Base-by-base conservation (phyloP, 73 alveolate genomes). In the Diophrys appendiculata region DNA sequence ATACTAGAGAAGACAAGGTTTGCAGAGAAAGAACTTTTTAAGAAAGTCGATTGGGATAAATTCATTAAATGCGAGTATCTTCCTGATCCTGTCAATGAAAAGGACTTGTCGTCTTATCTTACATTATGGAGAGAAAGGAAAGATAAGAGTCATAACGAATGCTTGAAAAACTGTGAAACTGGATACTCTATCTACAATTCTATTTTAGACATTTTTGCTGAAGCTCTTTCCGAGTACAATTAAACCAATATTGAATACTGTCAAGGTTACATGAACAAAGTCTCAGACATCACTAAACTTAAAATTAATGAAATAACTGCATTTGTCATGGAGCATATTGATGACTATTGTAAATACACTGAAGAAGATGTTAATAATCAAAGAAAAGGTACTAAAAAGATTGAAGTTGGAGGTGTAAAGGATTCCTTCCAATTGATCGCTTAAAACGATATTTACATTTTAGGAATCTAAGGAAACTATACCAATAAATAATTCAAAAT, bases 21-120 rank as follows among this genome's bases (percentile, higher is more conserved):
- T 11, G 60, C 60, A 11, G 60, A 43, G 18, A 43, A 43, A 43
- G 60, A 43, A 43, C 60, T 43, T 18, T 11, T 11, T 43, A 43
- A 43, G 18, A 43, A 11, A 33, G 78, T 72, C 60, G 74, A 56
- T 31, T 85, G 87, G 90, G 77, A 68, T 1, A 90, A 90, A 78
- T 90, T 56, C 76, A 29, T 90, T 1, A 65, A 18, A 0, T 90
- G 96, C 56, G 88, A 86, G 23, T 81, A 84, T 29, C 77, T 83
- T n/a, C 97, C 97, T 30, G 97, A 92, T 54, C 92, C 94, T 13
- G 65, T 65, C 5, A 72, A 52, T 22, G 97, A 92, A 55, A 75
- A 70, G 53, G 86, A 92, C 69, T 65, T 92, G 29, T 84, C 94
- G 33, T 88, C 97, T 25, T 81, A 77, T 71, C 92, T 92, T 5